phyloP scores from a whole-genome alignment of 2,329 filamentous ascomycete genomes.

The Epicoccum sorghinum region DNA sequence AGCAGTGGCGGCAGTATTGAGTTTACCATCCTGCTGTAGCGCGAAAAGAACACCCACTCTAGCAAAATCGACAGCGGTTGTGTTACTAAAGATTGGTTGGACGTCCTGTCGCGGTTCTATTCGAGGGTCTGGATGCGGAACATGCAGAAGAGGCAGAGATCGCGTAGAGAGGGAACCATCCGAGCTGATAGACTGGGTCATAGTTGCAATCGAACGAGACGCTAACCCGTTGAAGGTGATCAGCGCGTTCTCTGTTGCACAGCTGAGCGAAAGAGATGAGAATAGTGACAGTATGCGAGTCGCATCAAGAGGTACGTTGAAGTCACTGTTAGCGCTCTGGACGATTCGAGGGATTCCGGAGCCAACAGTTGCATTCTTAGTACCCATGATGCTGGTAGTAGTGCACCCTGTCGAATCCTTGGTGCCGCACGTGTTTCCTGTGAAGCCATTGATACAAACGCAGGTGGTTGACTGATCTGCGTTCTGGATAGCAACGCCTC shows the following conservation, averaged over 20 bases:
- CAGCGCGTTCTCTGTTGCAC: constrained; percentile 82
- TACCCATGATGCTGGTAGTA: constrained; percentile 53
- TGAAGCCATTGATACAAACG: constrained; percentile 88
- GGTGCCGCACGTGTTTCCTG: constrained; percentile 63
- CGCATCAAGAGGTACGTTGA: constrained; percentile 75
- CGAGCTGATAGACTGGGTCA: constrained; percentile 28
- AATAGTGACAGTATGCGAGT: constrained; percentile 76
- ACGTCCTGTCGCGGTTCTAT: constrained; percentile 25
- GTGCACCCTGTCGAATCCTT: constrained; percentile 61
- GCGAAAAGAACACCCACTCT: constrained; percentile 54
- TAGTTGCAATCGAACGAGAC: constrained; percentile 31
- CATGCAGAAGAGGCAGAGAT: constrained; percentile 32
- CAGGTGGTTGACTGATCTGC: constrained; percentile 74
- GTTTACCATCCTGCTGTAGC: constrained; percentile 49
- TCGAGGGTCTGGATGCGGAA: constrained; percentile 26
- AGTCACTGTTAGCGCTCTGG: constrained; percentile 67
- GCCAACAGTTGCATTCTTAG: constrained; percentile 74
- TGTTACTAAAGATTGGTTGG: constrained; percentile 44
- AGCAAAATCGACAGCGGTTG: constrained; percentile 53
- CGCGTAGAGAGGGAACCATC: constrained; percentile 28
- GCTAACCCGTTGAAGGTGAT: constrained; percentile 74
- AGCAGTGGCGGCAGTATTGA: constrained; percentile 51
- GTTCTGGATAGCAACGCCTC: constrained; percentile 75
- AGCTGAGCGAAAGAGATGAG: constrained; percentile 76
- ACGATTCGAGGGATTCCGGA: constrained; percentile 78